Evolutionary conservation across 1,139 yeast species (phyloP), one percentile per base, ranked within the genome.

Genomic region (Blastobotrys illinoisensis): DNA sequence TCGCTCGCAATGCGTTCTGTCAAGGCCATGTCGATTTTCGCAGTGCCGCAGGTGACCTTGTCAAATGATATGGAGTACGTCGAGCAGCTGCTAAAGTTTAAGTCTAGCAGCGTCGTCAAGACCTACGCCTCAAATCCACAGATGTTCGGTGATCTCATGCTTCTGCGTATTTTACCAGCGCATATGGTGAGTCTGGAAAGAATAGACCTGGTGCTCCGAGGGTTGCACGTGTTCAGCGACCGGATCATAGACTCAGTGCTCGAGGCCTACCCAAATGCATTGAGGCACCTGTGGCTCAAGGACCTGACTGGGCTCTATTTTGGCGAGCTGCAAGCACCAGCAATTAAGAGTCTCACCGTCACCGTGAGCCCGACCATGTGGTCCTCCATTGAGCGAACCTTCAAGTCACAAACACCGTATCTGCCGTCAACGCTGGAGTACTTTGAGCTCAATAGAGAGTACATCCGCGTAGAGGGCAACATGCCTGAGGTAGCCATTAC

Each of bases 331-430:
- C 24, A 24, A 11, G 9, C 50, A 9, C 19, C 13, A n/a, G 20
- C 26, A n/a, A 19, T 52, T 4, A 44, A 32, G 40, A 45, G 48
- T 9, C 40, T 52, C 26, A 48, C 48, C 13, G 19, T 52, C 2
- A 44, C 49, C 2, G 46, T 48, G 40, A 40, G 48, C 19, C 36
- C 54, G 16, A 48, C 51, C 4, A 26, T 45, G 14, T 52, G 54
- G 54, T 20, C 51, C 7, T 52, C 54, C 9, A 48, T 52, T 6
- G 51, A 52, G 26, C 51, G 54, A 14, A 46, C 48, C 7, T 48
- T 52, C 44, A 52, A 52, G 16, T 28, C 44, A 16, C 46, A 52
- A n/a, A 5, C 2, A 11, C 54, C 54, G 16, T 32, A 19, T 9
- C 16, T 52, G 14, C 54, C 54, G 2, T 11, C 24, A 7, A 24